phyloP scores from a whole-genome alignment of 2,329 filamentous ascomycete genomes.

The Calonectria pteridis region DNA sequence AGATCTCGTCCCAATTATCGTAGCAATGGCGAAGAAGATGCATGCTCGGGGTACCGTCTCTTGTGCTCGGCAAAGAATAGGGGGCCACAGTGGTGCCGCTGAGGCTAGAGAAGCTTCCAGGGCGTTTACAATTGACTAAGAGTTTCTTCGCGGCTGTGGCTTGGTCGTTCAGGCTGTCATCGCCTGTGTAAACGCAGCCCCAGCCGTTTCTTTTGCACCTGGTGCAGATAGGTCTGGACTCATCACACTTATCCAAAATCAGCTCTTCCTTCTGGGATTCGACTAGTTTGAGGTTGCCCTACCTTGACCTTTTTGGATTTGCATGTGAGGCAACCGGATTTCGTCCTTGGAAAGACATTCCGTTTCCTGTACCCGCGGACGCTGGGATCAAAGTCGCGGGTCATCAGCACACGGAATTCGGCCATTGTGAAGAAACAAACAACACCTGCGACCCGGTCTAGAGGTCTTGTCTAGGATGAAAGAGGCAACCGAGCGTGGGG shows the following conservation, averaged over 20 bases:
- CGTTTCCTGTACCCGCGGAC: neutral
- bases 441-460: neutral
- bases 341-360: neutral
- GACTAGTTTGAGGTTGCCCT: neutral
- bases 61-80: neutral
- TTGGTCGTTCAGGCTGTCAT: neutral
- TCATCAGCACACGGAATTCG: neutral
- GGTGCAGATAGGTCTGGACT: neutral
- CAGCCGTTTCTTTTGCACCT: slow-evolving; percentile 6
- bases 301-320: slow-evolving; percentile 9
- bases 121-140: too few relatives aligned
- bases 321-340: neutral
- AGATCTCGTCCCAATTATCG: neutral
- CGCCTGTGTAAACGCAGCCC: neutral
- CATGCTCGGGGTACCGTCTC: neutral
- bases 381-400: neutral
- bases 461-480: neutral
- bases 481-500: slow-evolving; percentile 9
- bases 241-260: neutral
- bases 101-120: neutral
- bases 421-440: neutral
- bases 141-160: neutral
- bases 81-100: neutral
- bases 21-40: neutral
- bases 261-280: neutral